These are phyloP conservation scores for Solanum pinnatisectum DNA, from an alignment of 257 asterid species.

Conservation along the genomic window DNA sequence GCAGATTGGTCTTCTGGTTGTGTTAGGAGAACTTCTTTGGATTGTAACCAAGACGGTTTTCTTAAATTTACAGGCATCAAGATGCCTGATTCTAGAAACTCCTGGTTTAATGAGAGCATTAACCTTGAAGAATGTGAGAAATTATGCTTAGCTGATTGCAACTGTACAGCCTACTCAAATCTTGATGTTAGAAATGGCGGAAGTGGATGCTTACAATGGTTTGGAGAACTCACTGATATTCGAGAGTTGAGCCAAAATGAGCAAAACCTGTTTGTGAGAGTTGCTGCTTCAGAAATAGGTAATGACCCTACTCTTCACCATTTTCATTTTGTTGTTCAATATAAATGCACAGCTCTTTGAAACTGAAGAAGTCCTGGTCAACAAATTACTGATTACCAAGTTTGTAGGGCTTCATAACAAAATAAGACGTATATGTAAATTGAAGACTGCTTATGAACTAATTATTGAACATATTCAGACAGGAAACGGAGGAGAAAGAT, in stretches of 20 bases:
- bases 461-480: not conserved
- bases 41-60: constrained; percentile 17
- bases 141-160: not conserved
- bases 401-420: not conserved
- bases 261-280: constrained; percentile 2
- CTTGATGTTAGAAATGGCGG: constrained; percentile 4
- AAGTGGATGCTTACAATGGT: constrained; percentile 27
- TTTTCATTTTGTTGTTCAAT: not conserved
- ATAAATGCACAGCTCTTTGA: not conserved
- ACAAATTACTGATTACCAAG: not conserved
- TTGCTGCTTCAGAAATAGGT: constrained; percentile 4
- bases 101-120: constrained; percentile 8
- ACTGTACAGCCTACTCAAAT: constrained; percentile 11
- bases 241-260: not conserved
- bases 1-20: constrained; percentile 24
- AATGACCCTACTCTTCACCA: not conserved
- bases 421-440: not conserved
- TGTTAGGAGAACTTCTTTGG: constrained; percentile 6
- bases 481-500: not conserved
- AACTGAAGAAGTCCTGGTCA: not conserved
- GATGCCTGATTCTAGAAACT: constrained; percentile 11
- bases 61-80: constrained; percentile 8
- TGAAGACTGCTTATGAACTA: not conserved
- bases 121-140: constrained; percentile 16
- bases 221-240: constrained; percentile 8